Base-by-base conservation (phyloP, 1,139 yeast genomes). In the Hyphopichia buzzinii region DNA sequence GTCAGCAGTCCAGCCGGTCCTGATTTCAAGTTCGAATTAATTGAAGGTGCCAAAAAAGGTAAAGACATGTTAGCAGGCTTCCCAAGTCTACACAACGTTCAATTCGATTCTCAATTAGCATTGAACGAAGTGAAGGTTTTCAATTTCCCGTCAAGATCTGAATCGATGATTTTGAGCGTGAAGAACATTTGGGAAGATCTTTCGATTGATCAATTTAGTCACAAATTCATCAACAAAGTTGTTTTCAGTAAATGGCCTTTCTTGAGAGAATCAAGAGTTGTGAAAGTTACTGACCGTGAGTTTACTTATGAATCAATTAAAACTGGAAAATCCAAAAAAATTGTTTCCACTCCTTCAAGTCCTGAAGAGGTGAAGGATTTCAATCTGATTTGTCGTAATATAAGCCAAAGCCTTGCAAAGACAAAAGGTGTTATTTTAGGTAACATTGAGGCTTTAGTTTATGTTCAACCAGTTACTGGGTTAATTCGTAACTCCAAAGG, bases 221-320 rank as follows among this genome's bases (percentile, higher is more conserved):
- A 77, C 40, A 71, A 79, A 47, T 75, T 73, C 41, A 52, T 83
- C 37, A 81, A 79, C 37, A 72, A 77, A 41, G 61, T 78, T 36
- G 84, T 85, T 7, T 89, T 81, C 55, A 77, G 86, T 13, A 80
- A 82, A 48, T 92, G 96, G 94, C 99, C 99, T 19, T 88, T 81
- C 55, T 67, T 92, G 47, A 75, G 82, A 46, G 97, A 92, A 59
- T 85, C 90, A 16, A 79, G 77, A 51, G 79, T 92, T 29, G 69
- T 80, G 12, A 74, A 77, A 28, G 77, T 92, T 6, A 61, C 72
- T 33, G 92, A 85, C 57, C 75, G 72, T 8, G 62, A 67, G 27
- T 60, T 60, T 47, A 69, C 67, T 33, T 60, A 76, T 51, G 81
- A 74, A 43, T 49, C 60, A 14, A 53, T 60, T 25, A 68, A 64